Evolutionary conservation across 225 moss, liverwort and hornwort genomes (phyloP).

Genomic region (Straminergon stramineum): DNA sequence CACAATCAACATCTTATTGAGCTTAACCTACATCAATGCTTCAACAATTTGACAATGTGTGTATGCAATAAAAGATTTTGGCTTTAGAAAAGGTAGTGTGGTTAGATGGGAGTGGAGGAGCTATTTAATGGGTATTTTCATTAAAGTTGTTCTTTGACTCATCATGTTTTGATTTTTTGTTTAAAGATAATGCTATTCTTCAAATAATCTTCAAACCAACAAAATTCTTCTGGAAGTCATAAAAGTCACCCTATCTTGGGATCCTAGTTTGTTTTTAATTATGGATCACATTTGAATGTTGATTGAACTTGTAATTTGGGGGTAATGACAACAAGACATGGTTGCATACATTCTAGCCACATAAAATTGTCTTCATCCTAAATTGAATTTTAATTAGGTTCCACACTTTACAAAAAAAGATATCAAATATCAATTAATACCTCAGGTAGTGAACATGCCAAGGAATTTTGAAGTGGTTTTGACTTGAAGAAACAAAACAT

Average conservation of each 20-base stretch:
- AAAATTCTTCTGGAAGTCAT: not conserved
- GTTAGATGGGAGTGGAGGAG: not conserved
- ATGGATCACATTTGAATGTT: not conserved
- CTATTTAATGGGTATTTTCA: fast-evolving
- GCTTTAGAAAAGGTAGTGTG: not conserved
- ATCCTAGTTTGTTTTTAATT: not conserved
- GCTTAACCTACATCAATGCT: not conserved
- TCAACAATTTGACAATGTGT: not conserved
- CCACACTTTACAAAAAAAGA: not conserved
- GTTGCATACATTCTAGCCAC: not conserved
- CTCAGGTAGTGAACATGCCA: not conserved
- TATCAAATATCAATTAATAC: not conserved
- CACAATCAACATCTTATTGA: not conserved
- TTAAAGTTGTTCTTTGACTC: fast-evolving
- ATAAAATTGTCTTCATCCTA: not conserved
- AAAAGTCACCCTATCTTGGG: fast-evolving
- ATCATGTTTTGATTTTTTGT: not conserved
- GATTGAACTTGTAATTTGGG: not conserved
- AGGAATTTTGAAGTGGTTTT: not conserved
- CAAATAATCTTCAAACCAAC: not conserved
- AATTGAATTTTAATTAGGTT: not conserved
- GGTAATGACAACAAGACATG: not conserved
- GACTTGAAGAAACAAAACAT: not conserved
- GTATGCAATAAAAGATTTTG: not conserved
- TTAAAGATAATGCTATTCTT: not conserved